Percentiles rank a stretch among this genome's conserved stretches.
These are phyloP conservation scores for Trypanosoma scelopori DNA, from an alignment of 208 protist species.

Conservation along the genomic window DNA sequence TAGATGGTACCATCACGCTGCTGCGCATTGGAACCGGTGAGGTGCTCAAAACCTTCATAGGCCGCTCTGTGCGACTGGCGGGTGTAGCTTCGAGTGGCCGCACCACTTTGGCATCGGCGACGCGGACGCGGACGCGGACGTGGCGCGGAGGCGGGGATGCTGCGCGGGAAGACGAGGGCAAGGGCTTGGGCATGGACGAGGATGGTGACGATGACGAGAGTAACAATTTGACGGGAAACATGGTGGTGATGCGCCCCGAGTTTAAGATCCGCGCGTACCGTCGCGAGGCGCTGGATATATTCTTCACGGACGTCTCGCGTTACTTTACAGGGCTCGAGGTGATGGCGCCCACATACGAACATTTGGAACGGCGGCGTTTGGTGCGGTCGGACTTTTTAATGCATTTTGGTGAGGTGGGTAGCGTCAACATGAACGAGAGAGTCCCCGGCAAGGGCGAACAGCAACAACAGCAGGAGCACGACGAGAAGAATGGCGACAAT, in stretches of 20 bases:
- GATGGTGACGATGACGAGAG: not conserved
- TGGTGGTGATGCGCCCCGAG: constrained; percentile 50
- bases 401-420: constrained; percentile 42
- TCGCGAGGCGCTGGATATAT: constrained; percentile 74
- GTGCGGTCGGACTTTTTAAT: constrained; percentile 60
- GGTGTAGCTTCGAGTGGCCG: constrained; percentile 19
- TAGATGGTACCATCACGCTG: constrained; percentile 86
- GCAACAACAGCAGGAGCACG: not conserved
- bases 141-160: constrained; percentile 29
- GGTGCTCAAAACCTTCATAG: constrained; percentile 77
- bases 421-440: constrained; percentile 6
- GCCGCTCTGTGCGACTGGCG: constrained; percentile 30
- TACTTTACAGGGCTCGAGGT: constrained; percentile 81
- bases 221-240: not conserved
- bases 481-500: not conserved
- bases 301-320: constrained; percentile 66
- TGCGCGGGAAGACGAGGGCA: not conserved
- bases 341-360: constrained; percentile 78
- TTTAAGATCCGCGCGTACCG: constrained; percentile 85
- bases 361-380: constrained; percentile 54
- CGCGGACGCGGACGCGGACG: constrained; percentile 25
- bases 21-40: constrained; percentile 64
- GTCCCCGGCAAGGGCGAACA: not conserved
- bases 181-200: not conserved
- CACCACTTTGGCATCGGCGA: constrained; percentile 19